phyloP scores from a whole-genome alignment of 202 grass and related monocot species.

The Musa balbisiana region DNA sequence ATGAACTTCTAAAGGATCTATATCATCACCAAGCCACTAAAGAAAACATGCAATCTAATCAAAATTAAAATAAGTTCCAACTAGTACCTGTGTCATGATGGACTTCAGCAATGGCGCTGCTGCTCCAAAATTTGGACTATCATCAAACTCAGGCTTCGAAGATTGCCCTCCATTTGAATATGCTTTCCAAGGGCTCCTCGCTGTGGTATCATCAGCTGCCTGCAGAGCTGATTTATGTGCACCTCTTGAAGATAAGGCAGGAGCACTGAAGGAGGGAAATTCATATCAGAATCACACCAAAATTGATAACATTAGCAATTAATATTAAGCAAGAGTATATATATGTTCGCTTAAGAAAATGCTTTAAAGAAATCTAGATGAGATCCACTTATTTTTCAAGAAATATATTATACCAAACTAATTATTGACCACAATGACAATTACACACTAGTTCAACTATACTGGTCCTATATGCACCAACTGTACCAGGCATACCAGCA shows the following conservation, averaged over 20 bases:
- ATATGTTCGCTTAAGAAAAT: not conserved
- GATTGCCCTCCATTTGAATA: conserved; percentile 69
- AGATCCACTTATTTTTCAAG: too few relatives aligned
- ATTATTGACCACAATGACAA: too few relatives aligned
- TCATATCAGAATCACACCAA: conserved; percentile 10
- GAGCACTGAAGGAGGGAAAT: conserved; percentile 55
- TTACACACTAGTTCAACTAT: not conserved
- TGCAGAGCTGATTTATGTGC: conserved; percentile 56
- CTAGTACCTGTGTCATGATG: conserved; percentile 75
- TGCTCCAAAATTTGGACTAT: conserved; percentile 58
- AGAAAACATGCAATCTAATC: too few relatives aligned
- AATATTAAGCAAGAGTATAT: too few relatives aligned
- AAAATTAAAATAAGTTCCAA: not conserved
- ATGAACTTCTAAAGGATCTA: too few relatives aligned
- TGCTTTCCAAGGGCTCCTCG: conserved; percentile 75
- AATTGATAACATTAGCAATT: not conserved
- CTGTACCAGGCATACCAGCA: too few relatives aligned
- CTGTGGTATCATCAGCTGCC: conserved; percentile 38
- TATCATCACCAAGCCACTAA: too few relatives aligned
- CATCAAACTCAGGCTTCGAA: conserved; percentile 46
- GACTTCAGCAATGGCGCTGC: conserved; percentile 78
- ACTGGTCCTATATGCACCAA: not conserved
- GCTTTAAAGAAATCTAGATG: not conserved
- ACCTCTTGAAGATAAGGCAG: conserved; percentile 71
- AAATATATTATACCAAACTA: too few relatives aligned